Base-by-base conservation (phyloP, 164 flowering plant species). In the Pachysandra terminalis region DNA sequence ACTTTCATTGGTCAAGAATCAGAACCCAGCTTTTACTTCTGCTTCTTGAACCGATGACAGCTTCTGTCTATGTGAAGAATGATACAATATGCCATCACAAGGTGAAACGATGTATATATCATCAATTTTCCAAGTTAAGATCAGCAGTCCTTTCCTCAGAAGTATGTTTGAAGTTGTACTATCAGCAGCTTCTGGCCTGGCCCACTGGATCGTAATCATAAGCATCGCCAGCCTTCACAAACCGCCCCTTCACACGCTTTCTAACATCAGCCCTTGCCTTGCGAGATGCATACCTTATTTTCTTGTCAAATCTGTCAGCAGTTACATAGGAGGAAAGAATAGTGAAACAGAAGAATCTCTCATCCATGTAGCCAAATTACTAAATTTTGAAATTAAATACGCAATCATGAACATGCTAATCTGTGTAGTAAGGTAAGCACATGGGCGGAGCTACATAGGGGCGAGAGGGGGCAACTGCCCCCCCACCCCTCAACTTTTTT, bases 241-340 rank as follows among this genome's bases (percentile, higher is more conserved):
- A 86, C 10, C 88, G 81, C 19, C 90, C 90, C 73, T 84, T 86
- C 62, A 80, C 90, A 60, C 88, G 86, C 74, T 69, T 86, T 64
- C 90, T 84, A 12, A 79, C 78, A 69, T 86, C 90, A 45, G 90
- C 90, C 68, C 90, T 80, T 40, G 81, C 86, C 74, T 86, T 86
- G 61, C 90, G 86, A 65, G 90, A 82, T 26, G 80, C 90, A 68
- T 86, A 86, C 67, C 90, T 69, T 59, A 86, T 81, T 68, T 79
- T 78, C 74, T 87, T 87, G 59, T 81, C 87, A 70, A 83, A 87
- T 73, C 91, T 87, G 68, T 62, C 58, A 48, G 19, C 37, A 32
- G 37, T 32, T 32, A 7, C 3, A 32, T 32, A 32, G 37, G 3
- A 3, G 37, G 7, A 32, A 32, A 32, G 37, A 32, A 54, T 41